Evolutionary conservation across 768 basidiomycete species (phyloP), one percentile per base, ranked within the genome.

Genomic region (Boletus fagicola): DNA sequence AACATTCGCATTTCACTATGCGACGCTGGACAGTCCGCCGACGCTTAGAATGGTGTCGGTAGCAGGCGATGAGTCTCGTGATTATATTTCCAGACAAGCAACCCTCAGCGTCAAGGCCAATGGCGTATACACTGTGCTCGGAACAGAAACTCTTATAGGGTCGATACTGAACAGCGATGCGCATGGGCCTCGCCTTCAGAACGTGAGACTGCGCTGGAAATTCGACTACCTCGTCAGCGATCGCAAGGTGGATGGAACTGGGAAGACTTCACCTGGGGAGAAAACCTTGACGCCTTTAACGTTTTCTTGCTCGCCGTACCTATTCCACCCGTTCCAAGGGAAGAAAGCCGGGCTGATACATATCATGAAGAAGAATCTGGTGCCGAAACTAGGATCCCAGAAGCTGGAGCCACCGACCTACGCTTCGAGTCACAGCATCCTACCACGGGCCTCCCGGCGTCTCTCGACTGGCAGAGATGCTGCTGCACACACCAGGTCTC

Each of bases 151-250:
- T 15, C 65, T 72, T 18, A 16, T 54, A 26, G 46, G 61, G 39
- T 44, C 64, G 39, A 61, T 63, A 12, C 58, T 57, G 11, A 65
- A 65, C 39, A 39, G 57, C 36, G 65, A 70, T 30, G 51, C 46
- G 9, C 58, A 48, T 8, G 70, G 60, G 10, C 38, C 35, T 35
- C 62, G 64, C 24, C 53, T 49, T 49, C 72, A 71, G 5, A 69
- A 73, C 31, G 67, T 68, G 22, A 82, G 79, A 55, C 72, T 90
- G 18, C 74, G 75, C 24, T 94, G 92, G 93, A 82, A 83, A 54
- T 87, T 94, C 60, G 87, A 90, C 54, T 94, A 94, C 67, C 65
- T 85, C 33, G 87, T 94, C 11, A 81, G 82, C 40, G 84, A 90
- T 60, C 77, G 83, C 33, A 71, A 75, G 52, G 72, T 73, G 24